phyloP scores from a whole-genome alignment of 2,329 filamentous ascomycete genomes.

The Emmonsia crescens region DNA sequence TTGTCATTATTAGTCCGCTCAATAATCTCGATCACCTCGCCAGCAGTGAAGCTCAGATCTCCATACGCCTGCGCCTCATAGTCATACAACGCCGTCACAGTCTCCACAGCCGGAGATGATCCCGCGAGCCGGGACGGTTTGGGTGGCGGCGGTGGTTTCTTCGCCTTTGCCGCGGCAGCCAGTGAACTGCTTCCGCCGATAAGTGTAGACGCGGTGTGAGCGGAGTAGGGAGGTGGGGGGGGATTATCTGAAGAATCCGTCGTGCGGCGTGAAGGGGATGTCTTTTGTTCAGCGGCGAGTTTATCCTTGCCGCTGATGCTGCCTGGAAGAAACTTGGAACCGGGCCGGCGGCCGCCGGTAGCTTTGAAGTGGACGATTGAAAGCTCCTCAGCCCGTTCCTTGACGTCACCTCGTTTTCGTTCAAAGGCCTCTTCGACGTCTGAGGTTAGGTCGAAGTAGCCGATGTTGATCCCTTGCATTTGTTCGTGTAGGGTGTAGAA shows the following conservation, averaged over 20 bases:
- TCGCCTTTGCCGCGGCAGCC: conserved; percentile 54
- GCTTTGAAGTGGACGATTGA: conserved; percentile 87
- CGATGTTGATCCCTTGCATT: conserved; percentile 96
- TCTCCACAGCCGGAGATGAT: conserved; percentile 51
- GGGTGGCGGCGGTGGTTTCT: conserved; percentile 60
- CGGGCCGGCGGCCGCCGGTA: conserved; percentile 49
- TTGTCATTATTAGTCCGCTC: conserved; percentile 78
- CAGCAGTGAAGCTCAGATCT: conserved; percentile 79
- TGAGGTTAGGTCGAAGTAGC: conserved; percentile 86
- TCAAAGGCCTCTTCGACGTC: conserved; percentile 89
- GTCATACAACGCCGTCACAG: conserved; percentile 84
- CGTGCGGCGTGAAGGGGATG: conserved; percentile 24
- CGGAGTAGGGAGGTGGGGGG: conserved; percentile 63
- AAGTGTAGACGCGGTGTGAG: conserved; percentile 26
- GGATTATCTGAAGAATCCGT: conserved; percentile 40
- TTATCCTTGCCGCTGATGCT: conserved; percentile 25
- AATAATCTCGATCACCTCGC: conserved; percentile 83
- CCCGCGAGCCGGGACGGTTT: conserved; percentile 64
- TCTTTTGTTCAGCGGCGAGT: conserved; percentile 28
- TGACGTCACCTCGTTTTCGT: conserved; percentile 76
- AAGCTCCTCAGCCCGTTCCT: conserved; percentile 76
- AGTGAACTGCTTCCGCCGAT: conserved; percentile 32
- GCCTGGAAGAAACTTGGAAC: conserved; percentile 21
- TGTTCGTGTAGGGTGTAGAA: conserved; percentile 97
- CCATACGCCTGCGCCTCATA: conserved; percentile 93